A percentile compares a stretch with the other conserved stretches of the same genome.
Conservation (phyloP, 345 rosid species). For the Hibiscus mutabilis region DNA sequence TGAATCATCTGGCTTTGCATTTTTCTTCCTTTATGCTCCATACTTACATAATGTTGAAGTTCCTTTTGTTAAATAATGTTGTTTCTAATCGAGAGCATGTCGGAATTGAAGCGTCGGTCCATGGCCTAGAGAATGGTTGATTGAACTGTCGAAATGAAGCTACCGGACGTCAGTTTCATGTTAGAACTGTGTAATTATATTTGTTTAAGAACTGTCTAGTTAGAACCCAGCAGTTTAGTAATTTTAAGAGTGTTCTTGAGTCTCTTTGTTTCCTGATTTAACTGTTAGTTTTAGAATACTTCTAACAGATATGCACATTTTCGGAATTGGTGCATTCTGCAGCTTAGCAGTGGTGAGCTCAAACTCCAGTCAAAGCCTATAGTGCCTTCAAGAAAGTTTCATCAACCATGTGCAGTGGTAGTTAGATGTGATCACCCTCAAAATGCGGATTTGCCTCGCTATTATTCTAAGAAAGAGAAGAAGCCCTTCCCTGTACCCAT, state of each 20-base stretch:
- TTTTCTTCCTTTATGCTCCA: background rate
- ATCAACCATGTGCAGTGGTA: constrained; percentile 22
- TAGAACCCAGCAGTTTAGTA: no score
- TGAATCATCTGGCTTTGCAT: background rate
- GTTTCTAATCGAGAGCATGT: no score
- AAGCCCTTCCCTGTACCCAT: constrained; percentile 84
- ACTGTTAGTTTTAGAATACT: background rate
- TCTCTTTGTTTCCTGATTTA: no score
- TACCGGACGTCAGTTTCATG: no score
- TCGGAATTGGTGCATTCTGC: constrained; percentile 16
- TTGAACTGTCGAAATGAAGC: no score
- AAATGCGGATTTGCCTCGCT: constrained; percentile 75
- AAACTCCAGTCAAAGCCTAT: constrained; percentile 24
- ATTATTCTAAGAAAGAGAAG: constrained; percentile 67
- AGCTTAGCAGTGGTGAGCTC: constrained; percentile 32
- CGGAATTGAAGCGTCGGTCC: no score
- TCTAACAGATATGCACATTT: background rate
- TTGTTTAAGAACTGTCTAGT: no score
- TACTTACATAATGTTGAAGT: background rate
- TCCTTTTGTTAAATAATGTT: no score
- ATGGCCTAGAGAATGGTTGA: no score
- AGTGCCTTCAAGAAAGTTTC: constrained; percentile 25
- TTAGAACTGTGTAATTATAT: no score
- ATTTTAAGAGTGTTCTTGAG: no score
- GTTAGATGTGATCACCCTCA: constrained; percentile 55